These are phyloP conservation scores for Didymella pinodella DNA, from an alignment of 2,329 filamentous ascomycete genomes.

Conservation along the genomic window DNA sequence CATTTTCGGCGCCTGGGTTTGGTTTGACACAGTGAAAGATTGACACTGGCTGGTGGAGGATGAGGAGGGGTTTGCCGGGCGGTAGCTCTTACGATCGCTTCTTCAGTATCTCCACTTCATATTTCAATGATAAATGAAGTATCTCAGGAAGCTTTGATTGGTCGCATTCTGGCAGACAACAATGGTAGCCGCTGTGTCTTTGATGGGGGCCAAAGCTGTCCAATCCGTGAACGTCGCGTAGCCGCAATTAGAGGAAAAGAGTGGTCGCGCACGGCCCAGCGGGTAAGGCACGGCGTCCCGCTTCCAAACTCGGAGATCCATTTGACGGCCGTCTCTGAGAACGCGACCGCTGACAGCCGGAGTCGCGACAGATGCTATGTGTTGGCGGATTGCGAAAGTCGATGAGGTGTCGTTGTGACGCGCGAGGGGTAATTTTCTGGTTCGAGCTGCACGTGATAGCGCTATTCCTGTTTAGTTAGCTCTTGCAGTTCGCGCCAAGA, in stretches of 20 bases:
- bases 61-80: conserved; percentile 42
- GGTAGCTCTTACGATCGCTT: conserved; percentile 50
- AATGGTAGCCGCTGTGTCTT: conserved; percentile 51
- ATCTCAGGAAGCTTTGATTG: conserved; percentile 42
- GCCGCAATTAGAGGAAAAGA: conserved; percentile 50
- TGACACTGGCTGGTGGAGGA: conserved; percentile 39
- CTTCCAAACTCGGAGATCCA: conserved; percentile 21
- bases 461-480: conserved; percentile 27
- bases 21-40: conserved; percentile 41
- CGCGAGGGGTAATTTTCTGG: conserved; percentile 44
- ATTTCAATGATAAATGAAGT: conserved; percentile 46
- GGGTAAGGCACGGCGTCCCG: conserved; percentile 36
- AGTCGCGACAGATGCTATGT: conserved; percentile 18
- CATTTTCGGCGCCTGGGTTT: conserved; percentile 41
- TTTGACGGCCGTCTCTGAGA: conserved; percentile 7
- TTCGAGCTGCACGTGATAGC: conserved; percentile 40
- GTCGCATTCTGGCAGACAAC: conserved; percentile 36
- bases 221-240: conserved; percentile 53
- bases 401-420: conserved; percentile 39
- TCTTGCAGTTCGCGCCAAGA: conserved; percentile 27
- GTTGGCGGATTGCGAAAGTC: conserved; percentile 24
- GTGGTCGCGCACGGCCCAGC: conserved; percentile 46
- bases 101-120: conserved; percentile 40
- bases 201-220: conserved; percentile 48
- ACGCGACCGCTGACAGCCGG: conserved; percentile 6